Percentiles rank a stretch among this genome's conserved stretches.
Conservation (phyloP, 2,329 filamentous ascomycete genomes). For the Claviceps sp. region DNA sequence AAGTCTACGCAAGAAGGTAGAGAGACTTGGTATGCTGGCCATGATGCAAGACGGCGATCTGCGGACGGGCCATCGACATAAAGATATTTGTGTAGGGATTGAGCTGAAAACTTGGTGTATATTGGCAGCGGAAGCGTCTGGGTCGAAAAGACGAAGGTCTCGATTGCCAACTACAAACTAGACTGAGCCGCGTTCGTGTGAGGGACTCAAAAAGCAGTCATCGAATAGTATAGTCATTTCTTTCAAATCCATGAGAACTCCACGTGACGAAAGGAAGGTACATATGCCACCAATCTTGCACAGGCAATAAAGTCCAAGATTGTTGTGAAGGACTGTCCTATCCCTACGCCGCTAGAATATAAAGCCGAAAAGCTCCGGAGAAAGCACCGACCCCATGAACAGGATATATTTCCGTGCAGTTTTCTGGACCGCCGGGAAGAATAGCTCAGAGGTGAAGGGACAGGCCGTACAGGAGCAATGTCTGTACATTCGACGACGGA, state of each 20-base stretch:
- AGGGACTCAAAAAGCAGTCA: not conserved
- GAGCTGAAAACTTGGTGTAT: constrained; percentile 14
- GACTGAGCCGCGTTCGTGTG: not conserved
- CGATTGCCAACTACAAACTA: not conserved
- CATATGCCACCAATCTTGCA: not conserved
- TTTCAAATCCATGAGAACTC: not conserved
- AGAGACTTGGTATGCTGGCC: constrained; percentile 1
- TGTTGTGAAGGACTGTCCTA: too few species aligned
- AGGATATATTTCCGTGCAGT: too few species aligned
- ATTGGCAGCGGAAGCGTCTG: constrained; percentile 9
- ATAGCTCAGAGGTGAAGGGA: too few species aligned
- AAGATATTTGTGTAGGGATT: constrained; percentile 4
- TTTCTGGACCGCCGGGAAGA: too few species aligned
- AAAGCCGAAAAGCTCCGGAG: too few species aligned
- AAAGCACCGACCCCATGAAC: too few species aligned
- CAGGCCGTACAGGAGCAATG: too few species aligned
- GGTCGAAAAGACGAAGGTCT: not conserved
- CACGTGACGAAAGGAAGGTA: not conserved
- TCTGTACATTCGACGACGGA: too few species aligned
- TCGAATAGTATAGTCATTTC: not conserved
- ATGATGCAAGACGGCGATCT: not conserved
- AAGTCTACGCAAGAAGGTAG: constrained; percentile 17
- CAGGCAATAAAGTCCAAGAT: too few species aligned
- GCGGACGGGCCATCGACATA: not conserved
- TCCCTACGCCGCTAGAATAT: too few species aligned